A percentile compares a stretch with the other conserved stretches of the same genome.
These are phyloP conservation scores for Erysimum cheiri DNA, from an alignment of 441 rosid genomes.

Conservation along the genomic window DNA sequence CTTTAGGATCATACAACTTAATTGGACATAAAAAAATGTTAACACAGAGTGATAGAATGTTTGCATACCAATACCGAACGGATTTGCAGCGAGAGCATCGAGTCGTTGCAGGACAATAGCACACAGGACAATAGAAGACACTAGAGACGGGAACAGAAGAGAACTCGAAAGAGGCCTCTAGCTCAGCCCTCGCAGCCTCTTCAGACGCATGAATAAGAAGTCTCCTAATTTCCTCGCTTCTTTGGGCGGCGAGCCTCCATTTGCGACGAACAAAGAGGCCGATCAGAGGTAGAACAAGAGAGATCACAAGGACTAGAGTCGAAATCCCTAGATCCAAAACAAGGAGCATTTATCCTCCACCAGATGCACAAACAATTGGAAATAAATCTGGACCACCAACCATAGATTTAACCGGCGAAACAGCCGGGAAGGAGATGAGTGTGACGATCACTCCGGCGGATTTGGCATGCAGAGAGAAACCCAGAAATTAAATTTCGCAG, in stretches of 20 bases:
- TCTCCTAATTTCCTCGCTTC: conserved; percentile 75
- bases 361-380: conserved; percentile 50
- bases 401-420: conserved; percentile 54
- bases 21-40: not conserved
- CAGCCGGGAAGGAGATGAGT: conserved; percentile 10
- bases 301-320: conserved; percentile 68
- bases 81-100: conserved; percentile 88
- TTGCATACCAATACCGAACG: conserved; percentile 83
- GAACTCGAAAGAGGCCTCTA: conserved; percentile 63
- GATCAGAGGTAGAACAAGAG: conserved; percentile 52
- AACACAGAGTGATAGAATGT: not conserved
- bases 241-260: conserved; percentile 65
- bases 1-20: conserved; percentile 2
- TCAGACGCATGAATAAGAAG: conserved; percentile 82
- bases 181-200: conserved; percentile 87
- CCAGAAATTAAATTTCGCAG: conserved; percentile 35
- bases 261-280: conserved; percentile 60
- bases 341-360: conserved; percentile 76
- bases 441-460: conserved; percentile 18
- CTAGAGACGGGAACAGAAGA: conserved; percentile 43
- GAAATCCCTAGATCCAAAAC: conserved; percentile 83
- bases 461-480: conserved; percentile 42
- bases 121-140: conserved; percentile 71
- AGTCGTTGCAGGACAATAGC: conserved; percentile 73
- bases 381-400: conserved; percentile 47